Base-by-base conservation (phyloP, 2,329 filamentous ascomycete genomes). In the Aspergillus melleus region DNA sequence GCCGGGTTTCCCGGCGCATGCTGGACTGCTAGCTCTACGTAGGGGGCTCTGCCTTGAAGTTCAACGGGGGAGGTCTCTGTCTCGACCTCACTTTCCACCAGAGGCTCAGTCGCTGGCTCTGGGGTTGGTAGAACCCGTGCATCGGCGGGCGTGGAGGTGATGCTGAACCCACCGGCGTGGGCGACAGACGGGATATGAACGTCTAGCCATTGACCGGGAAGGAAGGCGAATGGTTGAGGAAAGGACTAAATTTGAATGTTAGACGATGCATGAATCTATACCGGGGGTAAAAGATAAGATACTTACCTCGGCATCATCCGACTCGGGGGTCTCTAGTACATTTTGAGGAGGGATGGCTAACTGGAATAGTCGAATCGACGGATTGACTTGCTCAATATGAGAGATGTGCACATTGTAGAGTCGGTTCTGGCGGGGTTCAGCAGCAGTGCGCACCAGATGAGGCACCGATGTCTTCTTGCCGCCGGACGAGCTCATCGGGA, bases 141-240 rank as follows among this genome's bases (percentile, higher is more conserved):
- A 57, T 81, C 77, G 47, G 82, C 83, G 0, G 91, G 91, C 0
- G 89, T 79, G 1, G 90, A 95, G 6, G 91, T 94, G 64, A 96
- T 90, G 47, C 92, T 96, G 80, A 96, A 96, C 59, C 92, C 92
- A 36, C 92, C 92, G 3, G 91, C 88, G 72, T 89, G 87, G 49
- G 83, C 69, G 49, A 91, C 77, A 42, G 79, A 80, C 1, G 92
- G 91, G 55, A 92, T 84, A 72, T 90, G 88, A 6, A 92, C 88
- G 73, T 96, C 92, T 58, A 96, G 83, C 91, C 92, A 96, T 80
- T 96, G 92, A 56, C 92, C 92, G 5, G 92, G 86, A 6, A 87
- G 81, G 76, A 95, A 96, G 83, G 90, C 74, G 49, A 76, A 71
- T 60, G 69, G 62, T 58, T 72, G 70, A 56, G 67, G 64, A 64